These are phyloP conservation scores for Emmonsiellopsis sp. DNA, from an alignment of 2,329 filamentous ascomycete genomes.

Conservation along the genomic window DNA sequence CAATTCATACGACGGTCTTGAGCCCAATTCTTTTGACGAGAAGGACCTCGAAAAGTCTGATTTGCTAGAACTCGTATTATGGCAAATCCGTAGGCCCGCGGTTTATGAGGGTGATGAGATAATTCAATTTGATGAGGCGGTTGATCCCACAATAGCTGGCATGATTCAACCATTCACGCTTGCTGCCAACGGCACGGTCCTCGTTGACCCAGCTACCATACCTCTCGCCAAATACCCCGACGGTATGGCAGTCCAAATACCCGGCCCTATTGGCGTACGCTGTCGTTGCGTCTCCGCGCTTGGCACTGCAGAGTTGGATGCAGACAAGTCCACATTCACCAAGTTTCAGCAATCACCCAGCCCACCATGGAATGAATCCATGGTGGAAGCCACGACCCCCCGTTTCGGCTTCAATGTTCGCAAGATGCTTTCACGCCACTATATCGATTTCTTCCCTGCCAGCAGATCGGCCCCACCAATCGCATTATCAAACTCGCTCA, in stretches of 20 bases:
- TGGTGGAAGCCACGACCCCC: not conserved
- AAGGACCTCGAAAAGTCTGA: not conserved
- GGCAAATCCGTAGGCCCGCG: not conserved
- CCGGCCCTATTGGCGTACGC: slow-evolving; percentile 1
- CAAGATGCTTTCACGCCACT: not conserved
- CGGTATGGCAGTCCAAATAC: not conserved
- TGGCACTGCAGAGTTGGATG: not conserved
- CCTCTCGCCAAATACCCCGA: not conserved
- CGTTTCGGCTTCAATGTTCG: not conserved
- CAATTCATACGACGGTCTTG: not conserved
- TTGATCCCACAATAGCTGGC: slow-evolving; percentile 1
- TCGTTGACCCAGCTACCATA: not conserved
- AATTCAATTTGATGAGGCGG: slow-evolving; percentile 1
- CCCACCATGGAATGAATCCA: not conserved
- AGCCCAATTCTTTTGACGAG: not conserved
- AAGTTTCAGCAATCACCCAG: not conserved
- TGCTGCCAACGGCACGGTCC: not conserved
- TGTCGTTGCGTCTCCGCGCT: not conserved
- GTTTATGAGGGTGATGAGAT: not conserved
- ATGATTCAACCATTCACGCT: slow-evolving; percentile 1
- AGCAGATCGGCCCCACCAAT: not conserved
- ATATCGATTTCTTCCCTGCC: not conserved
- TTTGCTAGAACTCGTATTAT: not conserved
- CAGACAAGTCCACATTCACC: not conserved
- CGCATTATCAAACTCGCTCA: not conserved